These are phyloP conservation scores for Pythium plurisporium DNA, from an alignment of 352 stramenopile species.

Conservation along the genomic window DNA sequence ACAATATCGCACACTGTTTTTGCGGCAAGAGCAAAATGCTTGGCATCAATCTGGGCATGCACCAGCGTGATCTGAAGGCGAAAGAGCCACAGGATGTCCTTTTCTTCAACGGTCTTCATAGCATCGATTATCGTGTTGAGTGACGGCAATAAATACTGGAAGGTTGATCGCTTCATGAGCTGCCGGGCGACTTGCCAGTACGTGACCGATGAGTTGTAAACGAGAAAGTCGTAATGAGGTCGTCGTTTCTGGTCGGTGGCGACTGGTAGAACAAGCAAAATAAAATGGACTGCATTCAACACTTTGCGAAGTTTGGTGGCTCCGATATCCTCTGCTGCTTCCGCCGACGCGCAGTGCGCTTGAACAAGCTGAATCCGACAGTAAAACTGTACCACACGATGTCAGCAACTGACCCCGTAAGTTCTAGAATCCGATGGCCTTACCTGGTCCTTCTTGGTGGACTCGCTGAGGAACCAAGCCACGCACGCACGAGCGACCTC, in stretches of 20 bases:
- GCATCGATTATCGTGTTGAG: constrained; percentile 63
- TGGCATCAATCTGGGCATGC: constrained; percentile 63
- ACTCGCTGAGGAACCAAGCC: constrained; percentile 70
- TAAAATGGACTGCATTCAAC: constrained; percentile 69
- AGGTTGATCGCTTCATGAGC: constrained; percentile 76
- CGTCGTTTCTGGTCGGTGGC: constrained; percentile 53
- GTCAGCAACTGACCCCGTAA: not conserved
- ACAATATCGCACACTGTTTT: constrained; percentile 67
- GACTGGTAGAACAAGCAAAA: constrained; percentile 72
- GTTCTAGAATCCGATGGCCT: not conserved
- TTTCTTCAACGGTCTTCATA: constrained; percentile 61
- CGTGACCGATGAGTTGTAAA: constrained; percentile 88
- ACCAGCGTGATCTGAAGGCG: constrained; percentile 64
- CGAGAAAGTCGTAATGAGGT: constrained; percentile 83
- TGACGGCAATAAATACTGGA: constrained; percentile 68
- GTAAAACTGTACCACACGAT: constrained; percentile 53
- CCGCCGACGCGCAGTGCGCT: constrained; percentile 52
- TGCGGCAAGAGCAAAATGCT: constrained; percentile 44
- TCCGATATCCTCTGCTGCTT: constrained; percentile 35
- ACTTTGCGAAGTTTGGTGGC: constrained; percentile 40
- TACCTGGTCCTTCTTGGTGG: constrained; percentile 71
- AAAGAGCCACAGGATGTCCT: constrained; percentile 65
- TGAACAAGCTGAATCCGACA: constrained; percentile 82
- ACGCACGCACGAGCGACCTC: constrained; percentile 44
- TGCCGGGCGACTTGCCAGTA: constrained; percentile 84